Base-by-base conservation (phyloP, 495 filamentous ascomycete genomes). In the Neurospora sp. region DNA sequence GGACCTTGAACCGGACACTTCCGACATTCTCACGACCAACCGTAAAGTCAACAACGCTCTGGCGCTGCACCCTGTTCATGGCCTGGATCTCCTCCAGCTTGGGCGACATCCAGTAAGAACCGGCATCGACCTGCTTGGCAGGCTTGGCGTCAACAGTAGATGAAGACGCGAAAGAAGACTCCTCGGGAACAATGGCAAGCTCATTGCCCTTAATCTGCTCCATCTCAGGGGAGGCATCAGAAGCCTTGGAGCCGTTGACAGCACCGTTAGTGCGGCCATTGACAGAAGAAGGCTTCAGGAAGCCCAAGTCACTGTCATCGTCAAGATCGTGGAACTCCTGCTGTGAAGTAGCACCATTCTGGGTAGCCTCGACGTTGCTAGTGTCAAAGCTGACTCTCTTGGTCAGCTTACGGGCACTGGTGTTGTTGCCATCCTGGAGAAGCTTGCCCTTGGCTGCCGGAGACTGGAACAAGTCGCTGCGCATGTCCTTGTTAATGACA, bases 311-410 rank as follows among this genome's bases (percentile, higher is more conserved):
- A 61, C 53, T 61, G 53, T 61, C 90, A 73, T 92, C 89, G 6
- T 89, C 82, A 42, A 40, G 59, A 82, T 88, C 8, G 89, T 89
- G n/a, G 86, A 82, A 10, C 85, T 78, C 69, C 3, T 59, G 45
- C 37, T 73, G 72, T 9, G 61, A 35, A 20, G 75, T 20, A 18
- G 70, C 68, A 38, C 72, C 69, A 14, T 41, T 77, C 81, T 88
- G 73, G 81, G 82, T 39, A 77, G 80, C 73, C 75, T 81, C 74
- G 78, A 81, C 68, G 14, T 82, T 83, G 74, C 83, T 85, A 10
- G 89, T 88, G 76, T 97, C 93, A 76, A 98, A 98, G 82, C 93
- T 97, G 70, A 98, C 96, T 71, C 89, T 89, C 83, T 97, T 97
- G 77, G 89, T 92, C 74, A 92, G 81, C 79, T 88, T 88, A 37